Percentiles rank a stretch among this genome's conserved stretches.
Conservation (phyloP, 176 grass and related monocot species). For the Dactylis glomerata region DNA sequence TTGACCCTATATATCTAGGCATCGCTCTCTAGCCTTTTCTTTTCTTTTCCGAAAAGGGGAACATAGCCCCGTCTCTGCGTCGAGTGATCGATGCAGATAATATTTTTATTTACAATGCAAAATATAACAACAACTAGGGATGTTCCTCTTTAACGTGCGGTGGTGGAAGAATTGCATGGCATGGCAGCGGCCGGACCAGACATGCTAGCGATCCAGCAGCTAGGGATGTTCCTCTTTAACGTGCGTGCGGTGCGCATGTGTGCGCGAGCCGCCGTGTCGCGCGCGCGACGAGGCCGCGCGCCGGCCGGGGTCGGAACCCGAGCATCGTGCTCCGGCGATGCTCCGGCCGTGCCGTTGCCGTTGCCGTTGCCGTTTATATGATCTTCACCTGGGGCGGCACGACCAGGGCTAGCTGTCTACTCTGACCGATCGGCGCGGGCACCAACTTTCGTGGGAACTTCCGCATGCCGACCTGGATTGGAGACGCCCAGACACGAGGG, state of each 20-base stretch:
- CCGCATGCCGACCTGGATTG: not conserved
- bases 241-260: not conserved
- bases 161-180: not conserved
- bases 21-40: not conserved
- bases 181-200: not conserved
- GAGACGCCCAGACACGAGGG: not conserved
- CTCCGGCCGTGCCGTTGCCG: not conserved
- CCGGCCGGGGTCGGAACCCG: slow-evolving; percentile 24
- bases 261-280: not conserved
- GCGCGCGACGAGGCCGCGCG: slow-evolving; percentile 26
- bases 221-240: slow-evolving; percentile 25
- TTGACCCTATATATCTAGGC: not conserved
- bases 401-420: not conserved
- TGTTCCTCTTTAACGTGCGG: too few species aligned
- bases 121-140: too few species aligned
- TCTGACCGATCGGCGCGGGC: not conserved
- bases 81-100: too few species aligned
- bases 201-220: not conserved
- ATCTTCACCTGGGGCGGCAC: not conserved
- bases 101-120: too few species aligned
- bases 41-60: too few species aligned
- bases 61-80: too few species aligned
- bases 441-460: not conserved
- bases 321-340: slow-evolving; percentile 40
- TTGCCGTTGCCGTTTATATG: not conserved